phyloP scores from a whole-genome alignment of 495 filamentous ascomycete genomes.

The Penicillium herquei region DNA sequence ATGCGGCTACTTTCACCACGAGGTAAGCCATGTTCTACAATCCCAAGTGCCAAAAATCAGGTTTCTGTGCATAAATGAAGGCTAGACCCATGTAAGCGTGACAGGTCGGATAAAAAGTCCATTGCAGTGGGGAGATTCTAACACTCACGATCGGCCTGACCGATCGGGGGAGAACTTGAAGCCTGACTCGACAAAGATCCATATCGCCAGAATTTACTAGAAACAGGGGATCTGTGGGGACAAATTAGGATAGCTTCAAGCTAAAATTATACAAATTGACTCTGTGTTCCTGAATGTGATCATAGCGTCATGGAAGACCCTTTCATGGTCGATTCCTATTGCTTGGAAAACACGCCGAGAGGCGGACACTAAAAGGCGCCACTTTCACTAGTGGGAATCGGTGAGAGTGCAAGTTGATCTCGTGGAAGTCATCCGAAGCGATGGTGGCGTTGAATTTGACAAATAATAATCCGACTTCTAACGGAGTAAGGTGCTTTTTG shows the following conservation, averaged over 20 bases:
- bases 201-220: not conserved
- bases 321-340: too few relatives aligned
- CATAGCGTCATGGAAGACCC: not conserved
- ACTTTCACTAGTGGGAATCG: not conserved
- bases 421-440: not conserved
- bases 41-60: not conserved
- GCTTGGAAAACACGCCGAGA: not conserved
- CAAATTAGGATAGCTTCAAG: not conserved
- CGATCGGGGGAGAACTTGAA: not conserved
- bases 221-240: not conserved
- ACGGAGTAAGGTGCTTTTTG: too few relatives aligned
- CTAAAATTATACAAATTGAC: not conserved
- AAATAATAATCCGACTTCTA: not conserved
- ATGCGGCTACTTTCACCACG: slow-evolving; percentile 1
- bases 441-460: not conserved
- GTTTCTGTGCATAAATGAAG: not conserved
- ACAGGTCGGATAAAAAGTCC: not conserved
- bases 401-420: not conserved
- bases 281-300: not conserved
- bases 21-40: too few relatives aligned
- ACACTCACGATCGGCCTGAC: too few relatives aligned
- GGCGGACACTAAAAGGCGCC: slow-evolving; percentile 1
- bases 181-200: not conserved
- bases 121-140: not conserved
- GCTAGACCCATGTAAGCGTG: not conserved